phyloP scores from a whole-genome alignment of 2,329 filamentous ascomycete species.

The Pseudocercospora vitis region DNA sequence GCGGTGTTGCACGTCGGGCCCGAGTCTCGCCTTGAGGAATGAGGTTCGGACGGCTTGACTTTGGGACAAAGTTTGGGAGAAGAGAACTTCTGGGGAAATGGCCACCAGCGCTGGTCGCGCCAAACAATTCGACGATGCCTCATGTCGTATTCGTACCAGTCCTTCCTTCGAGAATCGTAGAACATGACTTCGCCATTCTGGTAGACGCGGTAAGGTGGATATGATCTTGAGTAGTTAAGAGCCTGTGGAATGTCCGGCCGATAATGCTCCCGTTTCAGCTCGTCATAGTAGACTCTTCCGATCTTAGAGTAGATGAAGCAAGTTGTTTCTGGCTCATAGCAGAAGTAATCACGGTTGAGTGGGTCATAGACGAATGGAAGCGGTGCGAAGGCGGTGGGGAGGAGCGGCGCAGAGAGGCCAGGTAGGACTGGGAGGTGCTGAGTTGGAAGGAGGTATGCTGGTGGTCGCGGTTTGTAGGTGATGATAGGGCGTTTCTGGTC shows the following conservation, averaged over 20 bases:
- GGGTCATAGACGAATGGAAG: constrained; percentile 16
- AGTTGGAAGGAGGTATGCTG: neutral
- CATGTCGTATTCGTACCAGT: constrained; percentile 19
- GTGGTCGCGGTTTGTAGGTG: constrained; percentile 10
- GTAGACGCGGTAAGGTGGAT: constrained; percentile 16
- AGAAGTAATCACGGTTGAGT: constrained; percentile 17
- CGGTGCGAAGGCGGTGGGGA: constrained; percentile 8
- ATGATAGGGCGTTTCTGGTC: constrained; percentile 13
- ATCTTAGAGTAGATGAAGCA: constrained; percentile 18
- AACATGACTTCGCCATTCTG: constrained; percentile 18
- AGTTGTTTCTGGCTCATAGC: constrained; percentile 18
- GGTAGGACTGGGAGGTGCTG: neutral
- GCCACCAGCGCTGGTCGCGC: constrained; percentile 19
- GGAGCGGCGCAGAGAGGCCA: neutral
- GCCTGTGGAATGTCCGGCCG: constrained; percentile 9
- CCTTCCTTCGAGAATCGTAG: constrained; percentile 14
- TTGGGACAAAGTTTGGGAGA: constrained; percentile 4
- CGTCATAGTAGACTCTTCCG: constrained; percentile 16
- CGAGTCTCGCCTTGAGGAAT: neutral
- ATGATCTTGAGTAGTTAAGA: constrained; percentile 13
- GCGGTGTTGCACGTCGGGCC: constrained; percentile 1
- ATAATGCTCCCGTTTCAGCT: constrained; percentile 18
- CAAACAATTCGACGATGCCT: constrained; percentile 13
- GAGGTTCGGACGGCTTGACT: neutral
- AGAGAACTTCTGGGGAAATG: constrained; percentile 15